Evolutionary conservation across 768 basidiomycete genomes (phyloP).

Genomic region (Rhizopogon salebrosus): DNA sequence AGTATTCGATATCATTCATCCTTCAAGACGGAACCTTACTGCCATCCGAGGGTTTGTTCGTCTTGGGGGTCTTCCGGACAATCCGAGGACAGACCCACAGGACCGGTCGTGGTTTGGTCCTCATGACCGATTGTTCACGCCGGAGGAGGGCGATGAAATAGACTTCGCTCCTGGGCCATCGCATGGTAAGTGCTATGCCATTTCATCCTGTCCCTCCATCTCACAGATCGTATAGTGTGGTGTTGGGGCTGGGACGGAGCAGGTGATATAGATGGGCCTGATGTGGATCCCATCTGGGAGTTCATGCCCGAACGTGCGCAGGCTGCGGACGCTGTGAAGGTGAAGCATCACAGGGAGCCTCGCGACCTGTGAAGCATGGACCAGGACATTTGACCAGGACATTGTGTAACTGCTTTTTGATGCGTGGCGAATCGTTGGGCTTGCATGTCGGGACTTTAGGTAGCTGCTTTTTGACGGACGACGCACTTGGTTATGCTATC

Average conservation of each 20-base stretch:
- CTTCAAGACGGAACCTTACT: conserved; percentile 84
- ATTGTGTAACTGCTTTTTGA: neutral
- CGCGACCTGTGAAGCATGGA: conserved; percentile 15
- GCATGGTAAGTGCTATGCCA: conserved; percentile 49
- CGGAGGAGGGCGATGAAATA: conserved; percentile 77
- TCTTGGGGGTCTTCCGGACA: conserved; percentile 94
- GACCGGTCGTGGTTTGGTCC: conserved; percentile 98
- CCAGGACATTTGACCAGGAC: no score
- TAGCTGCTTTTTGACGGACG: no score
- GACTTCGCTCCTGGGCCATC: conserved; percentile 79
- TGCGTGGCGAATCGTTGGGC: neutral
- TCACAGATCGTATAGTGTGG: conserved; percentile 61
- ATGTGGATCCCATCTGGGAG: conserved; percentile 98
- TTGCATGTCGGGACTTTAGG: neutral
- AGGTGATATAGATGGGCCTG: conserved; percentile 94
- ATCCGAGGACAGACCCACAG: conserved; percentile 94
- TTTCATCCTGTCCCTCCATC: neutral
- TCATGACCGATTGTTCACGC: conserved; percentile 88
- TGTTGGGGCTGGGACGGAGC: conserved; percentile 99
- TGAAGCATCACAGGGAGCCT: conserved; percentile 60
- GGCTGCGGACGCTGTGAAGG: conserved; percentile 49
- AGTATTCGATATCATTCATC: conserved; percentile 95
- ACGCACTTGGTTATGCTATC: no score
- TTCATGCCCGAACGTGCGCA: conserved; percentile 64
- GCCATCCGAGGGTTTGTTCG: conserved; percentile 91